Evolutionary conservation across 2,329 filamentous ascomycete genomes (phyloP).

Genomic region (Hirsutella rhossiliensis): DNA sequence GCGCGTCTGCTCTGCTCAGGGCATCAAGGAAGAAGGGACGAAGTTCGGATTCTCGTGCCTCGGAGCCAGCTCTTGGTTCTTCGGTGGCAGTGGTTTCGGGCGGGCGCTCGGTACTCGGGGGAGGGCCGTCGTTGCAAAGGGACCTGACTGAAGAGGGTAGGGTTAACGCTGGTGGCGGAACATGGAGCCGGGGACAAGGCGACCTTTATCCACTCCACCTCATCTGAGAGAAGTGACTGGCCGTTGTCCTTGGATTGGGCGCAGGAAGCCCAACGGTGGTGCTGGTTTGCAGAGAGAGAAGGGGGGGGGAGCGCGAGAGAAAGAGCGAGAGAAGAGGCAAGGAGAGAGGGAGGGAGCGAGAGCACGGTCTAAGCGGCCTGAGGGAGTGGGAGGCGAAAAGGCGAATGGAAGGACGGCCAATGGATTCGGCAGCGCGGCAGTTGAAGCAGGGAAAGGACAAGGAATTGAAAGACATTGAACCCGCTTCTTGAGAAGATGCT

Average conservation of each 20-base stretch:
- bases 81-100: not conserved
- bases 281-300: not conserved
- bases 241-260: not conserved
- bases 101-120: not conserved
- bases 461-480: not conserved
- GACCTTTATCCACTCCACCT: not conserved
- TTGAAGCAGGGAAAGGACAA: not conserved
- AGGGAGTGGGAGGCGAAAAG: not conserved
- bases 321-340: not conserved
- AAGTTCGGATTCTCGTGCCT: not conserved
- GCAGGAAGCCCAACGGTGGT: not conserved
- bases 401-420: not conserved
- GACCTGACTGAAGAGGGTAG: not conserved
- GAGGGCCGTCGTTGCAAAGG: not conserved
- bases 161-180: not conserved
- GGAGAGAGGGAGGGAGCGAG: not conserved
- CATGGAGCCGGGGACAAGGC: not conserved
- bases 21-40: not conserved
- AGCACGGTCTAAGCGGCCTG: no score
- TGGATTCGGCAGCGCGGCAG: no score
- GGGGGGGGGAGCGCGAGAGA: not conserved
- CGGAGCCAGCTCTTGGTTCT: not conserved
- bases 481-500: slow-evolving; percentile 3
- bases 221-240: not conserved
- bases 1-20: not conserved